Base-by-base conservation (phyloP, 441 rosid genomes). In the Corymbia citriodora region DNA sequence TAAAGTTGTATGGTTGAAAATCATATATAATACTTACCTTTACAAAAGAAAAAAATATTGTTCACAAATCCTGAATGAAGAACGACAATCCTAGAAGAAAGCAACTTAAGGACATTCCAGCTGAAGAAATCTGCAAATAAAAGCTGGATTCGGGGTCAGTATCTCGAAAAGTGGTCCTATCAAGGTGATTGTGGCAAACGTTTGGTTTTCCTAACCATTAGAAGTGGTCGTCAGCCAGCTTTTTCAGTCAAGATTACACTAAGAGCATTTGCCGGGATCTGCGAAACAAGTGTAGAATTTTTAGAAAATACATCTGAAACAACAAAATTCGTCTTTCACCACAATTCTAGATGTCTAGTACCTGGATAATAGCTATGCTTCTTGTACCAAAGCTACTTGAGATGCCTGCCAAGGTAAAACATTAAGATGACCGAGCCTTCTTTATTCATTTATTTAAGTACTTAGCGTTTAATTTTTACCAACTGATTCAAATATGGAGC, bases 221-320 rank as follows among this genome's bases (percentile, higher is more conserved):
- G 94, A 27, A 96, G 95, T 54, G 92, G 93, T 50, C 95, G 91
- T 92, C 98, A 93, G 49, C 97, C 97, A 4, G 88, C 91, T 92
- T 89, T 94, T 85, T 95, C 97, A 91, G 95, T 91, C 90, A 95
- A 93, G 45, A 94, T 55, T 50, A 94, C 89, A 59, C 94, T 89
- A 31, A 90, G 14, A 82, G 88, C 52, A 13, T 92, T 87, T 29
- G 79, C 90, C 23, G 96, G 96, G 90, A 95, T 91, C 97, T 96
- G 91, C 87, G 68, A 54, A 88, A 89, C 54, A 79, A 68, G 63
- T 70, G 48, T 23, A 86, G 17, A 45, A 53, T 54, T 55, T 50
- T 29, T 40, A 33, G 49, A 53, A 86, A 55, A 88, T 48, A 55
- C 11, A 3, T n/a, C 25, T 25, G 86, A 33, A 33, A n/a, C 50